Conservation (phyloP, 345 rosid genomes). For the Eucalyptus paniculata region DNA sequence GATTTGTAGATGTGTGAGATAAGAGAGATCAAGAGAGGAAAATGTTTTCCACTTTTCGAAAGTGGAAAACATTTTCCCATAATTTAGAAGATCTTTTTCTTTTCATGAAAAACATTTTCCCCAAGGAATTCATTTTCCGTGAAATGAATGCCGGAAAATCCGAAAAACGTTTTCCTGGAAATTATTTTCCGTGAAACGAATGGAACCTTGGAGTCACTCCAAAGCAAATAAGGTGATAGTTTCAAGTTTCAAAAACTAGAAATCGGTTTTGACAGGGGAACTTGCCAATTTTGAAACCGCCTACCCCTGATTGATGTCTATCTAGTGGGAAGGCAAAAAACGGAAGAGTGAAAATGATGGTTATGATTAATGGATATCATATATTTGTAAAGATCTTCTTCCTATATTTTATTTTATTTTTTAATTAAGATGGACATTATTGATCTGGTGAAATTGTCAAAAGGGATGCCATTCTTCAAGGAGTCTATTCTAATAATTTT, state of each 20-base stretch:
- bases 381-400: neutral
- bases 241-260: neutral
- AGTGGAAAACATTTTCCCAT: too few relatives aligned
- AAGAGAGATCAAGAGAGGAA: too few relatives aligned
- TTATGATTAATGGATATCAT: neutral
- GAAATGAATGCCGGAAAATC: too few relatives aligned
- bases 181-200: too few relatives aligned
- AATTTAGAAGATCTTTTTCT: too few relatives aligned
- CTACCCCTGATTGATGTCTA: neutral
- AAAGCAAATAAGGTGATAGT: neutral
- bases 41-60: too few relatives aligned
- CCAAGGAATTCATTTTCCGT: too few relatives aligned
- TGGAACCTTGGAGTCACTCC: too few relatives aligned
- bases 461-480: neutral
- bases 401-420: neutral
- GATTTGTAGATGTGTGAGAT: too few relatives aligned
- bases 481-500: neutral
- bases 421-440: neutral
- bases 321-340: neutral
- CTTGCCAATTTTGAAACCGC: neutral
- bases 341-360: neutral
- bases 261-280: neutral
- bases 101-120: too few relatives aligned
- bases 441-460: neutral
- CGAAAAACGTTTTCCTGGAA: accelerated